Evolutionary conservation across 2,329 filamentous ascomycete genomes (phyloP).

Genomic region (Cordyceps sp.): DNA sequence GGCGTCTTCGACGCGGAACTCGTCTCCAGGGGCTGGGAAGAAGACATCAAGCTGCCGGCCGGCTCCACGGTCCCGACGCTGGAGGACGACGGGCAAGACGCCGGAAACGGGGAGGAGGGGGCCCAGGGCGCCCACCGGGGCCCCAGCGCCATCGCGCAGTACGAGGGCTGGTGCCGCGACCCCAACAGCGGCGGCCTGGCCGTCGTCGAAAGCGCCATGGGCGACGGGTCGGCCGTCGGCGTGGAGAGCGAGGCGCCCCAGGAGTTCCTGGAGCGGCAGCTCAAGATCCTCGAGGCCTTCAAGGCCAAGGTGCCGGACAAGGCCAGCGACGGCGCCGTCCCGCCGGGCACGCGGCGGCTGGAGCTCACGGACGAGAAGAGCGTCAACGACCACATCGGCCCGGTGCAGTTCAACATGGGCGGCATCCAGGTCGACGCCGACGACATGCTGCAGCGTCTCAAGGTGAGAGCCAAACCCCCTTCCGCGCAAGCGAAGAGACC

Average conservation of each 20-base stretch:
- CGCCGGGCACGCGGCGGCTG: conserved; percentile 8
- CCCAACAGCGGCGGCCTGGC: conserved; percentile 43
- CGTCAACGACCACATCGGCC: conserved; percentile 70
- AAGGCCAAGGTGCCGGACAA: conserved; percentile 38
- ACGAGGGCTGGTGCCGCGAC: conserved; percentile 66
- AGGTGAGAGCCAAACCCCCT: conserved; percentile 36
- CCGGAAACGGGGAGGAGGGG: not conserved
- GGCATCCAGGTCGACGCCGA: conserved; percentile 93
- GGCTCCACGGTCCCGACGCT: conserved; percentile 11
- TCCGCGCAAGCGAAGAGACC: too few relatives aligned
- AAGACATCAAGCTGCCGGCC: conserved; percentile 51
- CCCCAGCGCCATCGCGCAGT: conserved; percentile 47
- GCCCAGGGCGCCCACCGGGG: not conserved
- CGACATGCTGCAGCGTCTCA: conserved; percentile 75
- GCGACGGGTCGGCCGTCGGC: conserved; percentile 15
- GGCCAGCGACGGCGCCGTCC: conserved; percentile 9
- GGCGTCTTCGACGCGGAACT: conserved; percentile 87
- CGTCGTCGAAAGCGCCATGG: conserved; percentile 22
- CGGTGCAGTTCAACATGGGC: conserved; percentile 95
- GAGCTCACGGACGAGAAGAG: conserved; percentile 25
- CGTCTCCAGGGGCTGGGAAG: conserved; percentile 70
- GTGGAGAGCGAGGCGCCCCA: conserved; percentile 47
- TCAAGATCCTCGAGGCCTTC: conserved; percentile 54
- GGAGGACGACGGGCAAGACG: conserved; percentile 7
- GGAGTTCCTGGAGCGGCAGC: conserved; percentile 57